Percentiles rank a stretch among this genome's conserved stretches.
These are phyloP conservation scores for Claviceps digitariae DNA, from an alignment of 2,329 filamentous ascomycete genomes.

Conservation along the genomic window DNA sequence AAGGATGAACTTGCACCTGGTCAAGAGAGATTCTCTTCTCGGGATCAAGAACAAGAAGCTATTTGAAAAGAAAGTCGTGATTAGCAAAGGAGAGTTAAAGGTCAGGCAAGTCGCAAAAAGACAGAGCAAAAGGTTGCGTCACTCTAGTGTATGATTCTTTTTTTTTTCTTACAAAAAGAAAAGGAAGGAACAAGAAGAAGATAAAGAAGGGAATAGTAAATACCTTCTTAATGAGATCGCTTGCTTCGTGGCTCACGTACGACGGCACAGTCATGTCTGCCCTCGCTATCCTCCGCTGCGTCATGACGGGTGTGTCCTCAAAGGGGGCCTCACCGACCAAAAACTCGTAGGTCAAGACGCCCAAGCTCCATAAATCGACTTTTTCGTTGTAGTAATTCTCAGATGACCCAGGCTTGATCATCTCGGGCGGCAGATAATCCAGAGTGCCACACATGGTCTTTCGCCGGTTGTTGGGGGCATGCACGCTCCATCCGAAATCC, in stretches of 20 bases:
- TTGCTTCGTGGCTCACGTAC: conserved; percentile 82
- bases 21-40: conserved; percentile 87
- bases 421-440: conserved; percentile 95
- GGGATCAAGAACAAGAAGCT: conserved; percentile 83
- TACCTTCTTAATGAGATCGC: conserved; percentile 83
- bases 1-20: conserved; percentile 78
- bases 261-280: conserved; percentile 87
- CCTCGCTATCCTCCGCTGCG: conserved; percentile 73
- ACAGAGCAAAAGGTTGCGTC: too few relatives aligned
- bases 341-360: conserved; percentile 93
- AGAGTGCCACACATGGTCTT: conserved; percentile 95
- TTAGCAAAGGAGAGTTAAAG: conserved; percentile 13
- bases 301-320: conserved; percentile 91
- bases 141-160: too few relatives aligned
- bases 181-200: background rate
- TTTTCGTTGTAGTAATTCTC: conserved; percentile 92
- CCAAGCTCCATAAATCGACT: conserved; percentile 91
- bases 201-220: too few relatives aligned
- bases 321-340: conserved; percentile 92
- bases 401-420: conserved; percentile 69
- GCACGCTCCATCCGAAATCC: conserved; percentile 97
- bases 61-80: conserved; percentile 7
- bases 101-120: too few relatives aligned
- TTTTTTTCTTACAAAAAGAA: background rate
- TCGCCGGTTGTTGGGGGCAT: conserved; percentile 85